Evolutionary conservation across 371 early-diverging fungal species (phyloP).

Genomic region (Mortierella sp.): DNA sequence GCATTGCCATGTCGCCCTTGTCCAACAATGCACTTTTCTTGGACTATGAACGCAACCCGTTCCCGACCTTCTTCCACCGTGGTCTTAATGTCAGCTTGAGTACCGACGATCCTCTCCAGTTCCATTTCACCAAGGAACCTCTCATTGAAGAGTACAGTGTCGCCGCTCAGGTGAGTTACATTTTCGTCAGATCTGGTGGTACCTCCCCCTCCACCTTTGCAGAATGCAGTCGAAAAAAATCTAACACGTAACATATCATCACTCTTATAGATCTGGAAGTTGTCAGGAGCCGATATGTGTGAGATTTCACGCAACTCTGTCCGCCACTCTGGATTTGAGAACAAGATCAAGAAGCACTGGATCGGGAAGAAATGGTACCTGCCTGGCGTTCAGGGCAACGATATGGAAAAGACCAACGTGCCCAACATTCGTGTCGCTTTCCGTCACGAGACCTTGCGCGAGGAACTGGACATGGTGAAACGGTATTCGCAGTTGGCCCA

Average conservation of each 20-base stretch:
- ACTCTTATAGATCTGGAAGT: constrained; percentile 93
- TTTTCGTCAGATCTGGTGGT: no score
- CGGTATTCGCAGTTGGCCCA: constrained; percentile 55
- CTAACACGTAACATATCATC: no score
- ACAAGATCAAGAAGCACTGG: constrained; percentile 92
- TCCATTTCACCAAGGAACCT: constrained; percentile 99
- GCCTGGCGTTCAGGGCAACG: constrained; percentile 87
- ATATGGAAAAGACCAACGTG: constrained; percentile 96
- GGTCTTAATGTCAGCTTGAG: constrained; percentile 97
- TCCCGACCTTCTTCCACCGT: constrained; percentile 93
- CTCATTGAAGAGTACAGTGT: constrained; percentile 99
- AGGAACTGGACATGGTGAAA: constrained; percentile 76
- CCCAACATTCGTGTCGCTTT: constrained; percentile 92
- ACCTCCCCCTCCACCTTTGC: no score
- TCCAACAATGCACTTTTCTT: constrained; percentile 98
- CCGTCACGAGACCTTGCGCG: constrained; percentile 88
- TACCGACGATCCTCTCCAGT: constrained; percentile 99
- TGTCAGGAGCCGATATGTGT: constrained; percentile 96
- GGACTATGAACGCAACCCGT: constrained; percentile 96
- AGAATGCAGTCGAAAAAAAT: no score
- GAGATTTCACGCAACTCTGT: constrained; percentile 97
- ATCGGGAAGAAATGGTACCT: constrained; percentile 84
- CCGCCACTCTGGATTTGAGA: constrained; percentile 94
- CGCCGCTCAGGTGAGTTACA: constrained; percentile 82
- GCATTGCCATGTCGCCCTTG: constrained; percentile 98